Conservation (phyloP, 164 flowering plant genomes). For the Kalanchoe fedtschenkoi region DNA sequence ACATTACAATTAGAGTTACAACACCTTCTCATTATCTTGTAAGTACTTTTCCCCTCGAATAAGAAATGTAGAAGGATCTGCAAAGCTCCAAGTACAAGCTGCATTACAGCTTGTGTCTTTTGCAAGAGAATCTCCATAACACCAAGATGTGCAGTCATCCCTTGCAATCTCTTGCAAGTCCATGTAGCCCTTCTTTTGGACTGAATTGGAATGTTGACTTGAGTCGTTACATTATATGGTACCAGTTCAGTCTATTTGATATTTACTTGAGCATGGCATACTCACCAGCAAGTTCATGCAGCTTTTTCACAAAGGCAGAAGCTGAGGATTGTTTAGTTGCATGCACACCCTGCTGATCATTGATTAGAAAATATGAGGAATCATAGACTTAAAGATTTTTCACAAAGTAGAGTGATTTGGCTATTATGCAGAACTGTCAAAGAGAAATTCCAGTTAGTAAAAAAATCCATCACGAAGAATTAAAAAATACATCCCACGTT, state of each 20-base stretch:
- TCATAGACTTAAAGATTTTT: too few relatives aligned
- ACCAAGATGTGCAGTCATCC: constrained; percentile 24
- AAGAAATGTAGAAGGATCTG: constrained; percentile 47
- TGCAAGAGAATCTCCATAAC: constrained; percentile 39
- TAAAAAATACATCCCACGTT: too few relatives aligned
- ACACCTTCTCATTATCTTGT: constrained; percentile 29
- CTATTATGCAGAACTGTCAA: too few relatives aligned
- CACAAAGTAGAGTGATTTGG: too few relatives aligned
- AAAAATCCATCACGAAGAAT: too few relatives aligned
- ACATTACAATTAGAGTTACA: background rate
- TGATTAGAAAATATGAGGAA: background rate
- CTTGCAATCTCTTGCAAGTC: constrained; percentile 30
- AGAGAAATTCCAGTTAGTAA: too few relatives aligned
- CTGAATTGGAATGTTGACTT: constrained; percentile 19
- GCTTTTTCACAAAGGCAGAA: constrained; percentile 42
- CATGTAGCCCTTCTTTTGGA: constrained; percentile 53
- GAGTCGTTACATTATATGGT: background rate
- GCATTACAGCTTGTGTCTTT: constrained; percentile 27
- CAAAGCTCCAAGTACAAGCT: constrained; percentile 34
- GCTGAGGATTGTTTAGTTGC: constrained; percentile 39
- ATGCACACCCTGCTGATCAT: constrained; percentile 25
- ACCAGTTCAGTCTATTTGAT: background rate
- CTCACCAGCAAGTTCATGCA: constrained; percentile 51
- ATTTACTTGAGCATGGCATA: background rate
- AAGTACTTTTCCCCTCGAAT: constrained; percentile 39